Conservation (phyloP, 441 rosid species). For the Lepidium campestre region DNA sequence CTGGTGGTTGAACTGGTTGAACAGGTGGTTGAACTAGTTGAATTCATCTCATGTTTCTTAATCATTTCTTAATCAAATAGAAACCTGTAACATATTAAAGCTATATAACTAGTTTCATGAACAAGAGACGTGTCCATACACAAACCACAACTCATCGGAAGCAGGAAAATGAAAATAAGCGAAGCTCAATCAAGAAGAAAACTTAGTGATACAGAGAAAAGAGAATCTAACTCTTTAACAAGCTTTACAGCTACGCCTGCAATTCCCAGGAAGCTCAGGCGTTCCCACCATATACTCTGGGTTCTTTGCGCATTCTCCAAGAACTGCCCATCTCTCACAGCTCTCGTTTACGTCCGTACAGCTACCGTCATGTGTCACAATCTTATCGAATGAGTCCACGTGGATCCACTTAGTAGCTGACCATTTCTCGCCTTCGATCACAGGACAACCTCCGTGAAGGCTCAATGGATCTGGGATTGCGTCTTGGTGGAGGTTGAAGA, state of each 20-base stretch:
- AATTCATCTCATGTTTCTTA: neutral
- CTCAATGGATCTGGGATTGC: slow-evolving; percentile 72
- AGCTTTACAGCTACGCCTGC: slow-evolving; percentile 81
- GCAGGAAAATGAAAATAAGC: neutral
- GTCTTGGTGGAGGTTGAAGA: slow-evolving; percentile 74
- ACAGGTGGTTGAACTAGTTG: too few relatives aligned
- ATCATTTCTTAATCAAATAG: too few relatives aligned
- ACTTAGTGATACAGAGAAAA: neutral
- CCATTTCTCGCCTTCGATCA: slow-evolving; percentile 97
- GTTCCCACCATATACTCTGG: slow-evolving; percentile 84
- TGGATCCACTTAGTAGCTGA: slow-evolving; percentile 98
- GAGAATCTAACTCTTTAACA: slow-evolving; percentile 35
- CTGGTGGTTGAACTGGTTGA: too few relatives aligned
- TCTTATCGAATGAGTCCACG: slow-evolving; percentile 77
- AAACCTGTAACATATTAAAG: neutral
- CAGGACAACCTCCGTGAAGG: slow-evolving; percentile 95
- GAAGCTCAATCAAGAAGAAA: neutral
- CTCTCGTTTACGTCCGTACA: slow-evolving; percentile 65
- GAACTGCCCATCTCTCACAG: slow-evolving; percentile 89
- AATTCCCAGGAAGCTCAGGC: slow-evolving; percentile 65
- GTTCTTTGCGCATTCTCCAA: slow-evolving; percentile 86
- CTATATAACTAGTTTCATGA: neutral
- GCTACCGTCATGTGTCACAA: slow-evolving; percentile 42
- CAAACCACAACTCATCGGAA: neutral
- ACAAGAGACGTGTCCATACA: neutral